Conservation (phyloP, 345 rosid species). For the Citrus mangshanensis region DNA sequence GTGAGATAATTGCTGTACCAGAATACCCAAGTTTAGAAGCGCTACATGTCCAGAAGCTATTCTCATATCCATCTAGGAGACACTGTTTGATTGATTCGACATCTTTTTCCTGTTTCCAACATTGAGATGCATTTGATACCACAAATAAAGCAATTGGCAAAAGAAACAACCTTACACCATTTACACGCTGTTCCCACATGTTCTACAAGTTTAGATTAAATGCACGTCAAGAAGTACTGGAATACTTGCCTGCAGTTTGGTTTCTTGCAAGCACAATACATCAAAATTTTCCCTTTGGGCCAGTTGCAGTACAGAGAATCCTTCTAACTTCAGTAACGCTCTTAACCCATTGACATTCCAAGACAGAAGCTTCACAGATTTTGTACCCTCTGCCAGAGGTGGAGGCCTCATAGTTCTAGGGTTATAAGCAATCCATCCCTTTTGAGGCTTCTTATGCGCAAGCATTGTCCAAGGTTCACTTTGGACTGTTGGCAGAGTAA, state of each 20-base stretch:
- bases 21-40: conserved; percentile 90
- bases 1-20: conserved; percentile 89
- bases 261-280: conserved; percentile 90
- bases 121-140: neutral
- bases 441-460: conserved; percentile 90
- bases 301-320: conserved; percentile 75
- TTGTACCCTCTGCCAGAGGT: conserved; percentile 42
- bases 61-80: conserved; percentile 70
- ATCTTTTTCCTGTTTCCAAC: conserved; percentile 71
- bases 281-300: conserved; percentile 84
- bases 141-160: neutral
- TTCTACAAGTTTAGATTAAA: neutral
- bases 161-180: neutral
- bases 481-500: conserved; percentile 18
- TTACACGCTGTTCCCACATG: neutral
- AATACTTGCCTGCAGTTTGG: conserved; percentile 73
- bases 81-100: conserved; percentile 59
- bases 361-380: conserved; percentile 66
- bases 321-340: conserved; percentile 67
- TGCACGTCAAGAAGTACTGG: neutral
- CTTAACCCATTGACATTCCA: conserved; percentile 97
- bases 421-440: conserved; percentile 78
- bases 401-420: conserved; percentile 78
- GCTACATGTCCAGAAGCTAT: conserved; percentile 93
- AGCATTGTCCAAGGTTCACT: conserved; percentile 87